Conservation (phyloP, 2,329 filamentous ascomycete species). For the Aureobasidium sp. region DNA sequence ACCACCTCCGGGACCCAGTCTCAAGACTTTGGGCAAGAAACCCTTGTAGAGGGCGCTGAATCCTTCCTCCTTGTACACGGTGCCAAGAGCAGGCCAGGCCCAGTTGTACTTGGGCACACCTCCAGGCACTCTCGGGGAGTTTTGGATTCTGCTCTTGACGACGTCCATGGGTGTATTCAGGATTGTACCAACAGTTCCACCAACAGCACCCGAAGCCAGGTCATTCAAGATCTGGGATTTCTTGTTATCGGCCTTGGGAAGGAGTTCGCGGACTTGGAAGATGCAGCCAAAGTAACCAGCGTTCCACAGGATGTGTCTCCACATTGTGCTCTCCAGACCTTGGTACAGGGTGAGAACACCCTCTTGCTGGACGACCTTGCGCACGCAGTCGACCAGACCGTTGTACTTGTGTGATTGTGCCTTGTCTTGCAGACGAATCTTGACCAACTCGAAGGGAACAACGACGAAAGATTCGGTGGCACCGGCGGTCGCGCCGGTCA, state of each 20-base stretch:
- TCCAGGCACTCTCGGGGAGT: constrained; percentile 75
- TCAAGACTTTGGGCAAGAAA: constrained; percentile 88
- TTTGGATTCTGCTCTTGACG: constrained; percentile 97
- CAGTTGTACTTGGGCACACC: constrained; percentile 93
- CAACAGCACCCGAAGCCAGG: constrained; percentile 73
- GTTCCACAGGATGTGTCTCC: constrained; percentile 93
- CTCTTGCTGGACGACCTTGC: constrained; percentile 75
- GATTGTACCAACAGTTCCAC: constrained; percentile 83
- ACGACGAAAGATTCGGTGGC: constrained; percentile 95
- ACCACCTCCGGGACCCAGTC: constrained; percentile 61
- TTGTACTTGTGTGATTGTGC: constrained; percentile 82
- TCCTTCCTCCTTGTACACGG: constrained; percentile 87
- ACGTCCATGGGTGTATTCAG: constrained; percentile 96
- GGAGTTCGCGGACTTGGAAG: constrained; percentile 81
- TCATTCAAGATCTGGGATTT: constrained; percentile 76
- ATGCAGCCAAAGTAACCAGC: constrained; percentile 97
- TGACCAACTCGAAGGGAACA: constrained; percentile 95
- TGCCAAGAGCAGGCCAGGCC: constrained; percentile 81
- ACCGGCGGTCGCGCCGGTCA: constrained; percentile 90
- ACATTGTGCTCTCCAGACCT: constrained; percentile 90
- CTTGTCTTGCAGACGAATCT: constrained; percentile 95
- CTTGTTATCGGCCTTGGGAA: constrained; percentile 77
- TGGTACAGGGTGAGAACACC: constrained; percentile 88
- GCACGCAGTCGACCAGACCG: constrained; percentile 69
- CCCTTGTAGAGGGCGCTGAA: constrained; percentile 93